Percentiles rank a stretch among this genome's conserved stretches.
Conservation (phyloP, 305 asterid genomes). For the Nicotiana rustica region DNA sequence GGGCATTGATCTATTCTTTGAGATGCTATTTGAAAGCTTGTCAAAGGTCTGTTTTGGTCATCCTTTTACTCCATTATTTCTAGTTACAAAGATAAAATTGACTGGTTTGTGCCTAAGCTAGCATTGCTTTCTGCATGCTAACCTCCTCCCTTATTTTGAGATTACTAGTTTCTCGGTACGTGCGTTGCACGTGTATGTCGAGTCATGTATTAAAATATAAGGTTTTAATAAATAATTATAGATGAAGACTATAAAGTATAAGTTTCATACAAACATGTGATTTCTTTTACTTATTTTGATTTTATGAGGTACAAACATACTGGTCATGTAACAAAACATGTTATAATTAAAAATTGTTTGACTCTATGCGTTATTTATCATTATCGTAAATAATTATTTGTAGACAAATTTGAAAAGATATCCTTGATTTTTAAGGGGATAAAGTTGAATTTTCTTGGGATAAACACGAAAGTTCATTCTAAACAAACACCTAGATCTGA, state of each 20-base stretch:
- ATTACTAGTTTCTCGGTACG: neutral
- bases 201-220: too few species aligned
- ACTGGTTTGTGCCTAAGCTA: constrained; percentile 3
- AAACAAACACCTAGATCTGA: too few species aligned
- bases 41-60: constrained; percentile 69
- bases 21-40: constrained; percentile 97
- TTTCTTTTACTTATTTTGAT: too few species aligned
- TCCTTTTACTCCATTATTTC: constrained; percentile 26
- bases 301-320: too few species aligned
- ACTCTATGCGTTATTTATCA: neutral
- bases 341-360: neutral
- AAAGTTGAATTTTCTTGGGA: too few species aligned
- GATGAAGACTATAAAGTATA: too few species aligned
- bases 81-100: constrained; percentile 4
- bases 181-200: too few species aligned
- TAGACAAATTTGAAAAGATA: neutral
- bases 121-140: constrained; percentile 31
- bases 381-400: neutral
- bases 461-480: too few species aligned
- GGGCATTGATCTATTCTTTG: constrained; percentile 98
- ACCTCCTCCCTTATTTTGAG: constrained; percentile 27
- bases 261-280: too few species aligned
- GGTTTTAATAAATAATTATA: too few species aligned
- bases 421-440: neutral
- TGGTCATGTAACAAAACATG: too few species aligned